Base-by-base conservation (phyloP, 768 basidiomycete species). In the Lactarius tabidus region DNA sequence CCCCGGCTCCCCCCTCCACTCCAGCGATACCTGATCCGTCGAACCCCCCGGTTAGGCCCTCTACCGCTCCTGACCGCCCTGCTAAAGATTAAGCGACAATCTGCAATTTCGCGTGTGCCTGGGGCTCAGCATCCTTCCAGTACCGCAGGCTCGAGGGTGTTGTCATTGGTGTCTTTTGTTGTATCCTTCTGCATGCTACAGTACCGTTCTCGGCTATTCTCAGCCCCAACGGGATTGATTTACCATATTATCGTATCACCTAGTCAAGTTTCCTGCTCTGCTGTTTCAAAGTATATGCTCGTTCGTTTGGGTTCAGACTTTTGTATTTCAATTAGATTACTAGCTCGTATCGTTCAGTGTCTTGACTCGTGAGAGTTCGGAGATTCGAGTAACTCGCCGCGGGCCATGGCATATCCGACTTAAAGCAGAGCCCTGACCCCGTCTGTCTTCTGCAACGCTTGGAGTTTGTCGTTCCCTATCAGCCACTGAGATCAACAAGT, bases 391-490 rank as follows among this genome's bases (percentile, higher is more conserved):
- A 51, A 51, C 26, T 26, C 48, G 48, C 14, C n/a, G 26, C 28
- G 48, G 26, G 14, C 26, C 26, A 12, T 51, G 26, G 20, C 20
- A 41, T 41, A 4, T 57, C 14, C 60, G 33, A 26, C 33, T 45
- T 45, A 66, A 28, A 68, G 67, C 36, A 66, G 64, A 26, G 56
- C 28, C 64, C 61, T 66, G 26, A 68, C 56, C 23, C 60, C 56
- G 14, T 66, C 57, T 31, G 56, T 33, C n/a, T 57, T 45, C 33
- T 69, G 60, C 41, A 69, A 59, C 15, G 60, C 60, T 52, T 58
- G 63, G 28, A 70, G 63, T 48, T 65, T 35, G 52, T 69, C 67
- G 33, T 68, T 68, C 33, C 67, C 67, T 68, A 39, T 43, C 45
- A 20, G 18, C 10, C 33, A 12, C 48, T 41, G 29, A 39, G n/a